Percentiles rank a stretch among this genome's conserved stretches.
Conservation (phyloP, 106 monocot genomes). For the Dendrobium huoshanense region DNA sequence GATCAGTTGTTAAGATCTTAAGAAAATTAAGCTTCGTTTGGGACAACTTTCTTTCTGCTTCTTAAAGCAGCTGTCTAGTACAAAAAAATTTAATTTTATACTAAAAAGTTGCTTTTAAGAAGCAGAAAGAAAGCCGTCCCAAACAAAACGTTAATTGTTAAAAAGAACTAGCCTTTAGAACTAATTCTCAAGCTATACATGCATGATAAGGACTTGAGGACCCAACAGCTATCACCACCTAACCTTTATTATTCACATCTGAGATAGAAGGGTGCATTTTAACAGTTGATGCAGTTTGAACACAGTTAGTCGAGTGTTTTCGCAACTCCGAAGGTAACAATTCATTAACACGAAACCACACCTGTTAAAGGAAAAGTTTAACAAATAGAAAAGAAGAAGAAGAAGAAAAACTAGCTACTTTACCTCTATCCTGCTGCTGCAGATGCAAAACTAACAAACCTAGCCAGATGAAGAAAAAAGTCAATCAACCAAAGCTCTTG, state of each 20-base stretch:
- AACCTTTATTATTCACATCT: conserved; percentile 48
- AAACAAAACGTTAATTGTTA: background rate
- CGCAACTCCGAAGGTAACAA: conserved; percentile 62
- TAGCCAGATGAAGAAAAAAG: conserved; percentile 78
- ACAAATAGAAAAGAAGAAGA: too few species aligned
- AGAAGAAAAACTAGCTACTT: background rate
- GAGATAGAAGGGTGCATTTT: conserved; percentile 1
- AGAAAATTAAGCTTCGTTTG: too few species aligned
- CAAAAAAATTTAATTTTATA: too few species aligned
- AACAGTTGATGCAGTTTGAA: conserved; percentile 3
- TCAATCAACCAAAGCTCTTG: conserved; percentile 97
- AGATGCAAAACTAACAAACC: conserved; percentile 71
- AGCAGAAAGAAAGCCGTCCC: background rate
- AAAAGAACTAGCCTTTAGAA: background rate
- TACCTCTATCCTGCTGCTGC: conserved; percentile 19
- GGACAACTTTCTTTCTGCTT: too few species aligned
- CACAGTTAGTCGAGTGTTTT: conserved; percentile 55
- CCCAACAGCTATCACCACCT: background rate
- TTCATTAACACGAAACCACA: conserved; percentile 91
- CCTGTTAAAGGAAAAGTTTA: conserved; percentile 30
- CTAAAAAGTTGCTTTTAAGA: background rate
- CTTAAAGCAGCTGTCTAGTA: too few species aligned
- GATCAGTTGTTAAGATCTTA: too few species aligned
- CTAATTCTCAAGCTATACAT: too few species aligned
- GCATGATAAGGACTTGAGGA: too few species aligned